Percentiles rank a stretch among this genome's conserved stretches.
phyloP scores from a whole-genome alignment of 2,329 filamentous ascomycete species.

The Venturiaceae sp. region DNA sequence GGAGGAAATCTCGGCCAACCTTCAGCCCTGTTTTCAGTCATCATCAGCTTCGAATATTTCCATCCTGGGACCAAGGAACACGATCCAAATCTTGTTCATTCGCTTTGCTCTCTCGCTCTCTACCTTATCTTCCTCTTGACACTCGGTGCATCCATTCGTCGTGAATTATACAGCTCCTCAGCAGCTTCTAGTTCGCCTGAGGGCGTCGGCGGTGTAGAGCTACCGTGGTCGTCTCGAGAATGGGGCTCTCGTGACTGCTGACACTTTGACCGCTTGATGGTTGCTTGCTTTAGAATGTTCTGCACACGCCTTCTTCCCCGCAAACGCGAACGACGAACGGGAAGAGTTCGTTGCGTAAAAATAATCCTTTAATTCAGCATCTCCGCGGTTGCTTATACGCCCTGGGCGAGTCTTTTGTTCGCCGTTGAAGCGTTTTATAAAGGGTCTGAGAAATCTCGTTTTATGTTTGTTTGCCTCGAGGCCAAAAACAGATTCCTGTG shows the following conservation, averaged over 20 bases:
- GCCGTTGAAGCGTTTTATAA: background rate
- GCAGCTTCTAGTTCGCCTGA: background rate
- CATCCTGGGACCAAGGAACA: too few species aligned
- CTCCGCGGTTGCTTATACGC: background rate
- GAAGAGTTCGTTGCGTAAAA: background rate
- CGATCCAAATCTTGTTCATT: too few species aligned
- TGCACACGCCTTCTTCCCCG: background rate
- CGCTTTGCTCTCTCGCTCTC: background rate
- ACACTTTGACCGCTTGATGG: background rate
- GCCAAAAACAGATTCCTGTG: constrained; percentile 1
- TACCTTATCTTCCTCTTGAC: background rate
- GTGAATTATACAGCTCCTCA: too few species aligned
- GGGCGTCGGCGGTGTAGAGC: background rate
- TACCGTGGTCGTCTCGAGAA: background rate
- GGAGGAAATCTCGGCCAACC: background rate
- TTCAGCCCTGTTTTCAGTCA: background rate
- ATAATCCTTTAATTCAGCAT: background rate
- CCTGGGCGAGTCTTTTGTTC: background rate
- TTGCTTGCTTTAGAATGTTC: background rate
- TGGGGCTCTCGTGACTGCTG: background rate
- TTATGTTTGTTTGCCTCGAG: background rate
- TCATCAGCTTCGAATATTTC: background rate
- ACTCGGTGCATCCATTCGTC: too few species aligned
- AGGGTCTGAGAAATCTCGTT: background rate
- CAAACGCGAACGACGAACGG: background rate